Percentiles rank a stretch among this genome's conserved stretches.
Evolutionary conservation across 2,329 filamentous ascomycete genomes (phyloP).

Genomic region (Cryphonectria carpinicola): DNA sequence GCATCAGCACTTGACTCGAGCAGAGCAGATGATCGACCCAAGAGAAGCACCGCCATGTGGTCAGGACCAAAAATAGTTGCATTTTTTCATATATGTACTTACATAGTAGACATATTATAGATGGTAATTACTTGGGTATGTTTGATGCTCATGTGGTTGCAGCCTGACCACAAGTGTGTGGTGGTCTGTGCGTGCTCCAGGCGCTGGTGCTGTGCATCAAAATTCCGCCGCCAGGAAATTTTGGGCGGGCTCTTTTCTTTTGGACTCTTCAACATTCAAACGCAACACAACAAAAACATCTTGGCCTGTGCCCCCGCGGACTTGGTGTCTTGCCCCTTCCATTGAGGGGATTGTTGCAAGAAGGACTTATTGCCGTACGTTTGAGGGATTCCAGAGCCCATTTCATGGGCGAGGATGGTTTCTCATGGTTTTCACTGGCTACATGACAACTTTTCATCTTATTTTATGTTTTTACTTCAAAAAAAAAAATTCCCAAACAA

Average conservation of each 20-base stretch:
- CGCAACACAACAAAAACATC: conserved; percentile 28
- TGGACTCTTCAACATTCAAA: conserved; percentile 25
- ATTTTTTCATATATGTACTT: background rate
- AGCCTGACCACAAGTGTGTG: background rate
- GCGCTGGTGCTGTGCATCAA: background rate
- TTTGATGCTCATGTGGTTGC: background rate
- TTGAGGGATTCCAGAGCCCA: conserved; percentile 31
- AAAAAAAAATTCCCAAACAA: too few species aligned
- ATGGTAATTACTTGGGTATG: background rate
- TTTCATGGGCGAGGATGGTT: conserved; percentile 33
- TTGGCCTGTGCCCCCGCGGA: conserved; percentile 8
- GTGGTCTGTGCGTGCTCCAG: conserved; percentile 24
- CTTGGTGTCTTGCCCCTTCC: conserved; percentile 25
- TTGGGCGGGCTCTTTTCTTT: background rate
- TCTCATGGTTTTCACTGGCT: conserved; percentile 37
- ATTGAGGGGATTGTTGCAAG: conserved; percentile 29
- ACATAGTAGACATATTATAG: background rate
- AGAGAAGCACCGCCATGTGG: background rate
- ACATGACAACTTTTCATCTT: conserved; percentile 25
- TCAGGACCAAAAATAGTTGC: background rate
- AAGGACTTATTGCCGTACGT: conserved; percentile 31
- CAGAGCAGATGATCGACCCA: background rate
- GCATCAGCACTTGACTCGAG: background rate
- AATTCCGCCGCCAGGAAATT: background rate
- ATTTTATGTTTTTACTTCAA: too few species aligned